Base-by-base conservation (phyloP, 1,139 yeast species). In the Zhuliangozyma blackwelliae region DNA sequence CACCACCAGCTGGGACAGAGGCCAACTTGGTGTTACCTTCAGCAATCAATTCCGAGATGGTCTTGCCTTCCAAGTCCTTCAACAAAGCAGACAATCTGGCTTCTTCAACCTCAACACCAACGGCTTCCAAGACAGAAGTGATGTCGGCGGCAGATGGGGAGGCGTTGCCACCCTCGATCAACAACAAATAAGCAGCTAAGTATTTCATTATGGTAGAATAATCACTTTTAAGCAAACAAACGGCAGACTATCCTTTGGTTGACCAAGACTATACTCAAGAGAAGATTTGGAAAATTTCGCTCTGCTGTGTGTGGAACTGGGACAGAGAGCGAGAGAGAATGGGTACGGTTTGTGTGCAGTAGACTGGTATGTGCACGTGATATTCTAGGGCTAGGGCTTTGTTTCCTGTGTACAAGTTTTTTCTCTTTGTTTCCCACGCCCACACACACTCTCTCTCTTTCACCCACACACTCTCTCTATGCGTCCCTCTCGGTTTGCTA, bases 161-260 rank as follows among this genome's bases (percentile, higher is more conserved):
- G 57, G 83, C 65, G 77, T 81, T 82, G 67, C 92, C 92, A 68
- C 90, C 86, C 68, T 84, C 85, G 71, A 78, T 84, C 70, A 84
- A 80, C 71, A 83, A 79, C 70, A 84, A 78, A 79, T 84, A 84
- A 72, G 94, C 90, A 74, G 94, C 92, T 73, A 84, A 77, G 79
- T 84, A 84, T 79, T 82, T 84, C 94, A 84, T 64, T 58, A 28
- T 36, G 40, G 35, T 61, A 72, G 75, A 72, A 74, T 73, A 75
- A 74, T 75, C 79, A 68, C 67, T 54, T 70, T 75, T 75, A 75
- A 75, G 80, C 79, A 60, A 56, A 46, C 43, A 40, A 44, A 46
- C 45, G 59, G 80, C 80, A 67, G 80, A 75, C 79, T 73, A 75
- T 75, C 72, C 80, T 67, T 73, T 74, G 63, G 51, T 52, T 43